phyloP scores from a whole-genome alignment of 352 stramenopile species.

The Thalassiosira exigua region DNA sequence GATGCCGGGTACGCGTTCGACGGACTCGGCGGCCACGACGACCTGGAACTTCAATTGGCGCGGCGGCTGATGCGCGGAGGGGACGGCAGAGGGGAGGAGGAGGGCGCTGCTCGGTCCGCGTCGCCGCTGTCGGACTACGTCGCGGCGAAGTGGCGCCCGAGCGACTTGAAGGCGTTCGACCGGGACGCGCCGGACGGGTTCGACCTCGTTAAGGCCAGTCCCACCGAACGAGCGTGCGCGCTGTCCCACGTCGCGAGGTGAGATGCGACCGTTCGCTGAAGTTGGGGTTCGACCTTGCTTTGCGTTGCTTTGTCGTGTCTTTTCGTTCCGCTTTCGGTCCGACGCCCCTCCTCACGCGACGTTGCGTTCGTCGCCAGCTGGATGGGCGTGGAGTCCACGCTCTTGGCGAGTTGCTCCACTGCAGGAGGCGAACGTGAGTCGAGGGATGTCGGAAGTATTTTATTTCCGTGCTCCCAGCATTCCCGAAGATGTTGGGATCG shows the following conservation, averaged over 20 bases:
- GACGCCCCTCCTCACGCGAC: too few species aligned
- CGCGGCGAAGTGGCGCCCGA: slow-evolving; percentile 64
- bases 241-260: slow-evolving; percentile 70
- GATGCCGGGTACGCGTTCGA: slow-evolving; percentile 64
- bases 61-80: too few species aligned
- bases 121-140: slow-evolving; percentile 61
- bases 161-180: slow-evolving; percentile 76
- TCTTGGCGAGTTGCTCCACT: slow-evolving; percentile 16
- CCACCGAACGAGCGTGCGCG: slow-evolving; percentile 65
- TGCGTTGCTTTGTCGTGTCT: too few species aligned
- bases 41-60: slow-evolving; percentile 38
- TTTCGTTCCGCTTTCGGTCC: too few species aligned
- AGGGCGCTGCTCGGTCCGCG: too few species aligned
- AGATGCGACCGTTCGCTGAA: slow-evolving; percentile 27
- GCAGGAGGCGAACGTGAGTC: slow-evolving; percentile 22
- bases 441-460: not conserved
- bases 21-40: slow-evolving; percentile 35
- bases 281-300: too few species aligned
- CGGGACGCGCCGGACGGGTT: slow-evolving; percentile 53
- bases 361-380: too few species aligned
- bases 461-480: not conserved
- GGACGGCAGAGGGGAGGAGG: too few species aligned
- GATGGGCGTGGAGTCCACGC: slow-evolving; percentile 42
- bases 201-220: slow-evolving; percentile 50
- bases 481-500: too few species aligned